Conservation (phyloP, 257 asterid species). For the Cordia subcordata region DNA sequence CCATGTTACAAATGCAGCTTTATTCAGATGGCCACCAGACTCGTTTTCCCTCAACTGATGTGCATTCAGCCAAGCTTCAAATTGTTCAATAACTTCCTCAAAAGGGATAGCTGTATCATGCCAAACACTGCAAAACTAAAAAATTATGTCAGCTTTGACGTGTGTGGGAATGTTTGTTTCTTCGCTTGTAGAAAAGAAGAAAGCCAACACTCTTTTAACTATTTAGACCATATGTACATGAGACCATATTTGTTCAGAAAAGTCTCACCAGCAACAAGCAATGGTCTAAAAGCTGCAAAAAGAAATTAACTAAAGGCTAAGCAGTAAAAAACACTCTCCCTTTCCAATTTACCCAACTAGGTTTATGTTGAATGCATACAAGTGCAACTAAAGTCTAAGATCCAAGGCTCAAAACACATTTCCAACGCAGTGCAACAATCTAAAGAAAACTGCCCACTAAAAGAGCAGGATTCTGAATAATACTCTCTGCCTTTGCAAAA, state of each 20-base stretch:
- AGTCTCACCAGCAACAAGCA: too few species aligned
- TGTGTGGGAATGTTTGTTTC: too few species aligned
- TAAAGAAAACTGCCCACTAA: too few species aligned
- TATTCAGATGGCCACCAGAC: slow-evolving; percentile 42
- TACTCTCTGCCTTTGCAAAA: too few species aligned
- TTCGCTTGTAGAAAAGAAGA: background rate
- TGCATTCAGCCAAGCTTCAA: slow-evolving; percentile 67
- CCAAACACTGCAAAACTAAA: slow-evolving; percentile 69
- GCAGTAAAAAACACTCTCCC: background rate
- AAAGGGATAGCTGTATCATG: slow-evolving; percentile 86
- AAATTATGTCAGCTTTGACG: background rate
- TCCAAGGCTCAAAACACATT: too few species aligned
- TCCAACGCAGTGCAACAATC: too few species aligned
- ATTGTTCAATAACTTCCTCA: slow-evolving; percentile 68
- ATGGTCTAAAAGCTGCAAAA: too few species aligned
- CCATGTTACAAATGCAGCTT: slow-evolving; percentile 96
- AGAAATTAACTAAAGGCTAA: background rate
- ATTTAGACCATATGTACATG: background rate
- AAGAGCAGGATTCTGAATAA: too few species aligned
- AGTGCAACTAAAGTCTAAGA: too few species aligned
- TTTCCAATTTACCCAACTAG: too few species aligned
- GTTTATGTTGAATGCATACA: too few species aligned
- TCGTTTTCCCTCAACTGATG: slow-evolving; percentile 46
- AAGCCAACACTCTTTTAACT: background rate
- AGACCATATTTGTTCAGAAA: background rate